Evolutionary conservation across 2,329 filamentous ascomycete genomes (phyloP).

Genomic region (Colletotrichum higginsianum): DNA sequence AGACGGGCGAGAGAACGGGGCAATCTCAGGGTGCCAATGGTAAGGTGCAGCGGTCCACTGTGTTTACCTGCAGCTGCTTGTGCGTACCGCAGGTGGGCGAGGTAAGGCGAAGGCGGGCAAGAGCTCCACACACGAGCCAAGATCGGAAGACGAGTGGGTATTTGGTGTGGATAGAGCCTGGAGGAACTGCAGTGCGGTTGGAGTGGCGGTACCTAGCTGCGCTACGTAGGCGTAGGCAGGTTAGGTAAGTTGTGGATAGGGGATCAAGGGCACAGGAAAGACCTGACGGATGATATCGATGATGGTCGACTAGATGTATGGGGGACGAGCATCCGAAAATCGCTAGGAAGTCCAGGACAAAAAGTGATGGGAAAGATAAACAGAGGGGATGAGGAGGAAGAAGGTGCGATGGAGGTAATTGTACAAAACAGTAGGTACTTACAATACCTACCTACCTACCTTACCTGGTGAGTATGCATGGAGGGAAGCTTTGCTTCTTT

Average conservation of each 20-base stretch:
- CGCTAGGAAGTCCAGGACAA: neutral
- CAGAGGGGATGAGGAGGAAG: neutral
- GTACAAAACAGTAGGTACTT: neutral
- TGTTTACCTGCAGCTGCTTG: slow-evolving; percentile 40
- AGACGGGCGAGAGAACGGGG: slow-evolving; percentile 37
- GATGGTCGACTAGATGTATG: too few relatives aligned
- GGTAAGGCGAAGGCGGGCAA: slow-evolving; percentile 35
- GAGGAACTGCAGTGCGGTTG: slow-evolving; percentile 14
- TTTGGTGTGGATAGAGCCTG: slow-evolving; percentile 4
- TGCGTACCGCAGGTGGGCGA: slow-evolving; percentile 33
- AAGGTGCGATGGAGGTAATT: neutral
- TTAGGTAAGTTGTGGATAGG: neutral
- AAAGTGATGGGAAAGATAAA: neutral
- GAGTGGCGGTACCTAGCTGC: slow-evolving; percentile 9
- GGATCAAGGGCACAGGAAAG: neutral
- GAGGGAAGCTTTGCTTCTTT: slow-evolving; percentile 32
- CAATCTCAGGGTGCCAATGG: slow-evolving; percentile 17
- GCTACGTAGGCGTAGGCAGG: too few relatives aligned
- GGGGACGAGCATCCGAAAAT: neutral
- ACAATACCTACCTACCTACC: neutral
- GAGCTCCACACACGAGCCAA: slow-evolving; percentile 38
- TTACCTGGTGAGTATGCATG: too few relatives aligned
- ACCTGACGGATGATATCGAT: neutral
- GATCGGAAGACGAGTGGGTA: slow-evolving; percentile 37
- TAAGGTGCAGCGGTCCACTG: slow-evolving; percentile 34